Conservation (phyloP, 176 grass and related monocot species). For the Thalia dealbata region DNA sequence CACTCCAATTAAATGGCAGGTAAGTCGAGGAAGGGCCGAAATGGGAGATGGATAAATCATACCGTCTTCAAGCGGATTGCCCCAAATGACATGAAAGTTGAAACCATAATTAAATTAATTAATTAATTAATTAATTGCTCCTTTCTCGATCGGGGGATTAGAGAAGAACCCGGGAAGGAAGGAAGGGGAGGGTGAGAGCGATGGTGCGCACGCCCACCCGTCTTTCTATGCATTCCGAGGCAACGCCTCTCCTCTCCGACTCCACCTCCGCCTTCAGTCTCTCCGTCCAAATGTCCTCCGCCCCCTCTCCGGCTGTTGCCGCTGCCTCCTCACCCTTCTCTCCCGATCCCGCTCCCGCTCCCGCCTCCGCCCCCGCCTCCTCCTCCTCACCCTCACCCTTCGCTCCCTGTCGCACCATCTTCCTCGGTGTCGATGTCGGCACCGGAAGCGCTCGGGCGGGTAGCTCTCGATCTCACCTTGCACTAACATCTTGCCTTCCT, state of each 20-base stretch:
- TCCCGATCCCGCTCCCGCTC: background rate
- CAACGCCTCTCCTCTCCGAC: background rate
- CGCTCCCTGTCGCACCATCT: conserved; percentile 25
- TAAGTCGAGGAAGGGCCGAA: too few species aligned
- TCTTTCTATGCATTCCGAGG: conserved; percentile 8
- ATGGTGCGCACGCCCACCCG: conserved; percentile 16
- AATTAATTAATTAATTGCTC: background rate
- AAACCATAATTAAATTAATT: background rate
- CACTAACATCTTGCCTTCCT: background rate
- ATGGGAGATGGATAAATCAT: too few species aligned
- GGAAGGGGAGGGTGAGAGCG: background rate
- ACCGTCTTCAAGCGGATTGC: too few species aligned
- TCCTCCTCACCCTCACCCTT: conserved; percentile 15
- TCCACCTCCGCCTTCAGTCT: conserved; percentile 5
- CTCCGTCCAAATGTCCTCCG: conserved; percentile 7
- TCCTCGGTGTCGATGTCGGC: conserved; percentile 81
- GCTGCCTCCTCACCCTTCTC: background rate
- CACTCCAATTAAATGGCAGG: too few species aligned
- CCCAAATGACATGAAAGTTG: too few species aligned
- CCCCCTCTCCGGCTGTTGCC: conserved; percentile 3
- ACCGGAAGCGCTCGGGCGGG: conserved; percentile 95
- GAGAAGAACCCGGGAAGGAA: background rate
- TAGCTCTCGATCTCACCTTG: background rate
- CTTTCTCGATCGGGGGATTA: background rate
- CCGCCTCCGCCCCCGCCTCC: background rate